These are phyloP conservation scores for Solanum pennellii DNA, from an alignment of 257 asterid species.

Conservation along the genomic window DNA sequence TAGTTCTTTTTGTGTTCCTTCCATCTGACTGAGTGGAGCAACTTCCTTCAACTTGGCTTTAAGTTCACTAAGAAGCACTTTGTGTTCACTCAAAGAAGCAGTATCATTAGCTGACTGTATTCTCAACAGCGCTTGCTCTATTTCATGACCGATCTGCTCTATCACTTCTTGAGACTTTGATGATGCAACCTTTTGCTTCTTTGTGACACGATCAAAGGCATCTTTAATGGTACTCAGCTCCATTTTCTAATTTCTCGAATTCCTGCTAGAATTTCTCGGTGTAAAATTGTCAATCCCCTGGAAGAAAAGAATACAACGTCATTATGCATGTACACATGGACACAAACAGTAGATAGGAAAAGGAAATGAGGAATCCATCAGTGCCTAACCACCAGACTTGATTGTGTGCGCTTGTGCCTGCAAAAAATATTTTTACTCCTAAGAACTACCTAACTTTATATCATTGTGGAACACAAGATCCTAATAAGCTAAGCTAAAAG, in stretches of 20 bases:
- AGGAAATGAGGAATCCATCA: background rate
- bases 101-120: constrained; percentile 35
- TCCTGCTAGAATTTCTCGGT: constrained; percentile 1
- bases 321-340: background rate
- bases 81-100: constrained; percentile 33
- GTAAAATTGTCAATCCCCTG: constrained; percentile 15
- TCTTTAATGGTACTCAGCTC: constrained; percentile 75
- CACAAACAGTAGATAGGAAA: background rate
- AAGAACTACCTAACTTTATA: background rate
- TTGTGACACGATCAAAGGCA: constrained; percentile 77
- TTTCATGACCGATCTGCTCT: constrained; percentile 55
- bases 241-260: constrained; percentile 30
- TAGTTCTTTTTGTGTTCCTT: constrained; percentile 67
- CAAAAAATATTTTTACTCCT: background rate
- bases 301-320: background rate
- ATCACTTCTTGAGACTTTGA: constrained; percentile 73
- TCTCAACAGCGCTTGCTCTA: constrained; percentile 57
- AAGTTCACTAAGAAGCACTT: constrained; percentile 44
- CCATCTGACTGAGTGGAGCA: constrained; percentile 66
- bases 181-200: constrained; percentile 74
- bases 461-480: background rate
- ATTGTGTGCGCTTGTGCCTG: background rate
- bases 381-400: background rate
- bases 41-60: constrained; percentile 59
- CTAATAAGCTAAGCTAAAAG: background rate